These are phyloP conservation scores for Tuber borchii DNA, from an alignment of 495 filamentous ascomycete genomes.

Conservation along the genomic window DNA sequence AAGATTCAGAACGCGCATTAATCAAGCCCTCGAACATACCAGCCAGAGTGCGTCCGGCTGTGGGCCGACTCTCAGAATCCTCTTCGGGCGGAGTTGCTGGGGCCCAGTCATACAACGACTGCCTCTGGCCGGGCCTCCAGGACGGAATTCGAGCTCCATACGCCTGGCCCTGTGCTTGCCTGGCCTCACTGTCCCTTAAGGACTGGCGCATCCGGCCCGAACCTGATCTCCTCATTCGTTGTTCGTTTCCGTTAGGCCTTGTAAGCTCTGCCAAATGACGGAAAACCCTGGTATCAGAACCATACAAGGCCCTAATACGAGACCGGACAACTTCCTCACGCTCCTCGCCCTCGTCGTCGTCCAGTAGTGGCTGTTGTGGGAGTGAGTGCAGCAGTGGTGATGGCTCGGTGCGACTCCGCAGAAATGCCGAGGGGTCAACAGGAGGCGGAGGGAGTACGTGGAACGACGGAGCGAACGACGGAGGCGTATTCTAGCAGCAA, in stretches of 20 bases:
- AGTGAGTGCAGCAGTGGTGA: constrained; percentile 28
- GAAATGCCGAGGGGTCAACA: constrained; percentile 15
- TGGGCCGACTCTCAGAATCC: constrained; percentile 21
- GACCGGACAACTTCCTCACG: constrained; percentile 6
- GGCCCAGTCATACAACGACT: constrained; percentile 41
- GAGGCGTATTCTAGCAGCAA: constrained; percentile 24
- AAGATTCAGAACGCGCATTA: constrained; percentile 1
- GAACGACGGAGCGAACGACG: constrained; percentile 23
- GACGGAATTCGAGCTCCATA: constrained; percentile 38
- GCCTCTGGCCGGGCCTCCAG: constrained; percentile 39
- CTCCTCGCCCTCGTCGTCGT: constrained; percentile 10
- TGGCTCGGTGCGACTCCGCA: constrained; percentile 20
- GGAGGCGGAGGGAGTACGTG: constrained; percentile 19
- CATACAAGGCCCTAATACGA: constrained; percentile 23
- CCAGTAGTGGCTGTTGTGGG: constrained; percentile 15
- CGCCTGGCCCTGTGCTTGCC: constrained; percentile 28
- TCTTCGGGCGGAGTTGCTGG: constrained; percentile 33
- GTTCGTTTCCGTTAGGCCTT: constrained; percentile 12
- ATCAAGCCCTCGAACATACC: constrained; percentile 16
- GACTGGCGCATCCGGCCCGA: constrained; percentile 30
- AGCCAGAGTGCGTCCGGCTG: constrained; percentile 4
- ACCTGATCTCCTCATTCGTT: constrained; percentile 28
- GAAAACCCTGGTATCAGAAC: background rate
- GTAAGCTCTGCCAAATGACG: background rate
- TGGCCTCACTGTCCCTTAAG: constrained; percentile 24